These are phyloP conservation scores for Russula lepida DNA, from an alignment of 768 basidiomycete genomes.

Conservation along the genomic window DNA sequence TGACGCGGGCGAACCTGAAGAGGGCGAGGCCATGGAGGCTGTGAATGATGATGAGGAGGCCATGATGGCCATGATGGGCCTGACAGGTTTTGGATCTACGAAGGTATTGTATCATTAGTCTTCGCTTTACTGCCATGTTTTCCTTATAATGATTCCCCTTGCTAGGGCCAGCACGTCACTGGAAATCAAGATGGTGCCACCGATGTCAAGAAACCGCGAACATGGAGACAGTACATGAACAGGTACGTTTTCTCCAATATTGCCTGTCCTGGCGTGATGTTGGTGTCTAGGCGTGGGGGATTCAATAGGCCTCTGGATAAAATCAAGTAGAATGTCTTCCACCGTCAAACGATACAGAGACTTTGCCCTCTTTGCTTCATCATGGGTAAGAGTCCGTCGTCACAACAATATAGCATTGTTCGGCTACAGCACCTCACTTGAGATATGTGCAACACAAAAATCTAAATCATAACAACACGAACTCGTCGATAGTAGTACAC, in stretches of 20 bases:
- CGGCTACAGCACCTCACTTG: not conserved
- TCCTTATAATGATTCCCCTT: not conserved
- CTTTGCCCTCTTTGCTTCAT: too few relatives aligned
- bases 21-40: constrained; percentile 41
- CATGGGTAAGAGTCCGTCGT: not conserved
- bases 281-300: constrained; percentile 55
- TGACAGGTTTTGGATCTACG: constrained; percentile 79
- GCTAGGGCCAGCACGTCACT: constrained; percentile 66
- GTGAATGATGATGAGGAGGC: constrained; percentile 64
- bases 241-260: constrained; percentile 37
- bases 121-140: constrained; percentile 10
- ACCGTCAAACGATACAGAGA: too few relatives aligned
- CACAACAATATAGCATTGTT: not conserved
- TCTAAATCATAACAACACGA: constrained; percentile 15
- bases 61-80: constrained; percentile 89
- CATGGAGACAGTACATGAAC: constrained; percentile 99
- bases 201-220: constrained; percentile 71
- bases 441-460: not conserved
- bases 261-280: constrained; percentile 4
- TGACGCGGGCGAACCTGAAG: constrained; percentile 39
- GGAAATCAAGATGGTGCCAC: constrained; percentile 73
- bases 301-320: constrained; percentile 93
- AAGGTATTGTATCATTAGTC: constrained; percentile 66
- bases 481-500: constrained; percentile 17
- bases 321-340: constrained; percentile 54